Evolutionary conservation across 305 asterid species (phyloP).

Genomic region (Caryopteris hybrid): DNA sequence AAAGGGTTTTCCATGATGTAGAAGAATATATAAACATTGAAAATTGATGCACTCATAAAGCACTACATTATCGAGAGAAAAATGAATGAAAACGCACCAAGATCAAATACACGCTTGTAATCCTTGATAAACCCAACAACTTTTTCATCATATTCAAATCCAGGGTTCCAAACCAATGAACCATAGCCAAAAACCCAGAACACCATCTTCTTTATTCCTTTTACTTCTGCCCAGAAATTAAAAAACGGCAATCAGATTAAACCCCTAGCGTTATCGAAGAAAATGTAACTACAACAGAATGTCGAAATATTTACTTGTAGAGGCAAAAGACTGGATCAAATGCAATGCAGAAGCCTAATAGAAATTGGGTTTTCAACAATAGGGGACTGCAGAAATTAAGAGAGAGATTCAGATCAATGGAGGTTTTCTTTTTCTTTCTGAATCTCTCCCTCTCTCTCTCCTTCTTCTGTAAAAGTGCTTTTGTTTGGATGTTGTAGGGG

Average conservation of each 20-base stretch:
- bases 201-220: slow-evolving; percentile 48
- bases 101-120: slow-evolving; percentile 80
- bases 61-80: slow-evolving; percentile 45
- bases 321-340: slow-evolving; percentile 1
- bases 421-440: neutral
- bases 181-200: slow-evolving; percentile 97
- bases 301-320: neutral
- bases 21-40: slow-evolving; percentile 28
- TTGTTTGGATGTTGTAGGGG: neutral
- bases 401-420: slow-evolving; percentile 16
- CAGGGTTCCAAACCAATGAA: slow-evolving; percentile 96
- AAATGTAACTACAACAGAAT: neutral
- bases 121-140: slow-evolving; percentile 72
- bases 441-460: slow-evolving; percentile 14
- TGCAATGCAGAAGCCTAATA: slow-evolving; percentile 6
- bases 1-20: slow-evolving; percentile 22
- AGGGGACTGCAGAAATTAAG: neutral
- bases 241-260: neutral
- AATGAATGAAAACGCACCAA: slow-evolving; percentile 62
- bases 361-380: neutral
- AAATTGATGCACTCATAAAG: slow-evolving; percentile 35
- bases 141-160: slow-evolving; percentile 75
- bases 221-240: neutral
- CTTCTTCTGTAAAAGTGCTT: neutral
- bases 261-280: neutral